Evolutionary conservation across 257 asterid genomes (phyloP), one percentile per base, ranked within the genome.

Genomic region (Salvia miltiorrhiza): DNA sequence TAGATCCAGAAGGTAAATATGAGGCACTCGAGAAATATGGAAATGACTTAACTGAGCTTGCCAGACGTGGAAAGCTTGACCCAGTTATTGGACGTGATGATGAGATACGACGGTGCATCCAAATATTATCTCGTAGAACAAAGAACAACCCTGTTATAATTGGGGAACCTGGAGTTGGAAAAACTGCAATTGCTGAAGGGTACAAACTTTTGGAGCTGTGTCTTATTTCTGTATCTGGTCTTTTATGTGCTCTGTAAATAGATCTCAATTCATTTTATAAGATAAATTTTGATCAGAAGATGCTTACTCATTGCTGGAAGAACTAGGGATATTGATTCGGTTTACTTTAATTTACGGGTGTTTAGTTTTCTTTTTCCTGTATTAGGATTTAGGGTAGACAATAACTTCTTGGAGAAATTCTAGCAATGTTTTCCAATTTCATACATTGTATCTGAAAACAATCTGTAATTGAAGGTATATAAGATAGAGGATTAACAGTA

Each of bases 101-200:
- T 78, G 98, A 93, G 79, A 93, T 93, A 71, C 81, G 98, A 44
- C 86, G 97, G 52, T 93, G 98, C 83, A 90, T 93, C 59, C 97
- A 93, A 69, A 93, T 93, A 66, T 83, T 93, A 73, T 81, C 90
- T 65, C 95, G 98, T 61, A 77, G 98, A 78, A 93, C 97, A 26
- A 93, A 93, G 83, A 93, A 93, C 78, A 93, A 93, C 76, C 98
- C 98, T 73, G 95, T 93, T 66, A 90, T 93, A 78, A 88, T 93
- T 75, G 98, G 98, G 67, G 98, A 93, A 79, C 98, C 98, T 63
- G 98, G 98, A 40, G 98, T 93, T 11, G 98, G 98, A 19, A 93
- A 93, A 87, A 93, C 98, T 70, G 97, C 98, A 78, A 93, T 93
- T 75, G 98, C 96, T 65, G 98, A 93, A 81, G 98, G 98, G 98